A percentile compares a stretch with the other conserved stretches of the same genome.
phyloP scores from a whole-genome alignment of 306 rosid genomes.

The Gleditsia sinensis region DNA sequence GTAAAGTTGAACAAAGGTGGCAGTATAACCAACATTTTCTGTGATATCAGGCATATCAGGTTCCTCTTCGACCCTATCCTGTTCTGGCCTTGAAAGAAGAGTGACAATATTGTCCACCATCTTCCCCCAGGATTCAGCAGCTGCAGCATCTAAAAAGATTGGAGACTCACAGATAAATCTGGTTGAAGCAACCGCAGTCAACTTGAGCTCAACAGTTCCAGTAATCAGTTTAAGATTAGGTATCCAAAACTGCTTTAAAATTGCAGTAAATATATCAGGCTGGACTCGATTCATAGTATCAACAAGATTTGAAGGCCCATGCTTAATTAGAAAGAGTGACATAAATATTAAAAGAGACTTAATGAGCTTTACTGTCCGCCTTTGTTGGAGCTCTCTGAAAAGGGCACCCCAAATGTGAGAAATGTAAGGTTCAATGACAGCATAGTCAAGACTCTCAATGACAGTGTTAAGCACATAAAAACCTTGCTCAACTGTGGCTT shows the following conservation, averaged over 20 bases:
- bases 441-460: slow-evolving; percentile 75
- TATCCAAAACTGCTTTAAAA: slow-evolving; percentile 82
- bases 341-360: slow-evolving; percentile 72
- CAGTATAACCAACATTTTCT: slow-evolving; percentile 84
- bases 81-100: slow-evolving; percentile 83
- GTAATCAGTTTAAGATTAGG: slow-evolving; percentile 78
- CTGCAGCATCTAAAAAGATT: slow-evolving; percentile 66
- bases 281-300: slow-evolving; percentile 76
- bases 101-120: slow-evolving; percentile 85
- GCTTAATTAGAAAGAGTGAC: slow-evolving; percentile 82
- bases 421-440: slow-evolving; percentile 59
- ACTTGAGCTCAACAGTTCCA: slow-evolving; percentile 72
- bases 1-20: slow-evolving; percentile 79
- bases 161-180: slow-evolving; percentile 81
- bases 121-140: slow-evolving; percentile 77
- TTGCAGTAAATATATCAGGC: slow-evolving; percentile 54
- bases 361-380: slow-evolving; percentile 64
- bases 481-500: slow-evolving; percentile 80
- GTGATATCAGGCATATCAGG: slow-evolving; percentile 86
- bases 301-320: slow-evolving; percentile 60
- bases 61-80: slow-evolving; percentile 83
- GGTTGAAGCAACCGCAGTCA: slow-evolving; percentile 85
- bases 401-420: slow-evolving; percentile 81
- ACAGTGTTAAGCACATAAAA: slow-evolving; percentile 91
- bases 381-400: slow-evolving; percentile 68